Evolutionary conservation across 2,329 filamentous ascomycete species (phyloP).

Genomic region (Davidsoniella neocaledoniae): DNA sequence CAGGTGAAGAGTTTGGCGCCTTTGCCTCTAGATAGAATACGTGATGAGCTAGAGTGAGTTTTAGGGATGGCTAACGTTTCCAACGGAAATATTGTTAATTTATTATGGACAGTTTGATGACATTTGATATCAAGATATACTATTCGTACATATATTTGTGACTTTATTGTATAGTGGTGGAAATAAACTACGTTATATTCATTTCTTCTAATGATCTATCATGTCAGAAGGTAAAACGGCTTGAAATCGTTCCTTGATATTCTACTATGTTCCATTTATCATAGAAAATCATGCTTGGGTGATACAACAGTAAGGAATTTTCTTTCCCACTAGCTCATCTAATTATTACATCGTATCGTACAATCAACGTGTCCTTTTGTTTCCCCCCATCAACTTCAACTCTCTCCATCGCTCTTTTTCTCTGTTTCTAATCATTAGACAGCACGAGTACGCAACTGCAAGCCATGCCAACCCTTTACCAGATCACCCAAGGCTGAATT

Average conservation of each 20-base stretch:
- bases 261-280: too few species aligned
- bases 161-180: too few species aligned
- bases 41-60: neutral
- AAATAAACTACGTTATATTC: too few species aligned
- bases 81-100: conserved; percentile 5
- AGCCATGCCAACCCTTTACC: conserved; percentile 67
- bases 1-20: neutral
- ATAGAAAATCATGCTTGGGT: too few species aligned
- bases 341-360: too few species aligned
- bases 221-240: too few species aligned
- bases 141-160: too few species aligned
- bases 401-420: neutral
- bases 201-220: too few species aligned
- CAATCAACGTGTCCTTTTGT: neutral
- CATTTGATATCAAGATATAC: neutral
- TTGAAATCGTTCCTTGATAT: too few species aligned
- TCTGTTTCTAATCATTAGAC: conserved; percentile 17
- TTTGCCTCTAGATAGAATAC: neutral
- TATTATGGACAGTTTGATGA: conserved; percentile 9
- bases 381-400: neutral
- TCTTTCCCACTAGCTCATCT: too few species aligned
- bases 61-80: conserved; percentile 1
- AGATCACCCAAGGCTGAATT: conserved; percentile 58
- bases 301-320: too few species aligned
- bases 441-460: conserved; percentile 58